Conservation (phyloP, 2,329 filamentous ascomycete species). For the Aspergillus fumigatus region DNA sequence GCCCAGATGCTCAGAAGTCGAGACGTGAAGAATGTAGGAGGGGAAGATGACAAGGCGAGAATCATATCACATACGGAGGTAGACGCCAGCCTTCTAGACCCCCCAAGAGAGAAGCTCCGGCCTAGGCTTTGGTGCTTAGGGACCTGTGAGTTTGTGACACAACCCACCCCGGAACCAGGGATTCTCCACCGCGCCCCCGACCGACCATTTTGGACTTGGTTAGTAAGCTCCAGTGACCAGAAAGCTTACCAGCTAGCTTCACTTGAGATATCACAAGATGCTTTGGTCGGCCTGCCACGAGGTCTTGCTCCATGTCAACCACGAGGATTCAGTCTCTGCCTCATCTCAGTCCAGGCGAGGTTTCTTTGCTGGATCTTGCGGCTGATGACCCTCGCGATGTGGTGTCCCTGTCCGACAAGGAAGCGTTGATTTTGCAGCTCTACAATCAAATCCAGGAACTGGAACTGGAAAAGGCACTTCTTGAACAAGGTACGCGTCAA, state of each 20-base stretch:
- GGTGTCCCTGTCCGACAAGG: slow-evolving; percentile 60
- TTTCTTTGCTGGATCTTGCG: slow-evolving; percentile 37
- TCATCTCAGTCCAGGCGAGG: slow-evolving; percentile 32
- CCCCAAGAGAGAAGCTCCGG: slow-evolving; percentile 11
- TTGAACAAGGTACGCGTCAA: slow-evolving; percentile 42
- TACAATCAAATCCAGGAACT: slow-evolving; percentile 69
- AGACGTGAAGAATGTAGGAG: slow-evolving; percentile 13
- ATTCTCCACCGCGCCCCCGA: slow-evolving; percentile 15
- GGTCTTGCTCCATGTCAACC: slow-evolving; percentile 33
- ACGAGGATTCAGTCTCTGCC: slow-evolving; percentile 24
- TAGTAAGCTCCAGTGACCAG: not conserved
- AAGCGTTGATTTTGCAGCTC: slow-evolving; percentile 62
- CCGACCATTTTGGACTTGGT: not conserved
- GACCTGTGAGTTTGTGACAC: slow-evolving; percentile 3
- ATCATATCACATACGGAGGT: not conserved
- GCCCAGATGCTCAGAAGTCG: slow-evolving; percentile 19
- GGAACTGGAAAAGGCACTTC: slow-evolving; percentile 65
- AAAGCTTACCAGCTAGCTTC: slow-evolving; percentile 9
- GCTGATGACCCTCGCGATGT: slow-evolving; percentile 43
- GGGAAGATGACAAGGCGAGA: slow-evolving; percentile 14
- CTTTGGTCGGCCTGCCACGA: slow-evolving; percentile 20
- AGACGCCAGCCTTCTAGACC: slow-evolving; percentile 5
- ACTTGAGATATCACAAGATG: slow-evolving; percentile 26
- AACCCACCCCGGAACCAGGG: slow-evolving; percentile 12
- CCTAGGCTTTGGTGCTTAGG: slow-evolving; percentile 14